phyloP scores from a whole-genome alignment of 805 yeast species.

The Metschnikowia hibisci region DNA sequence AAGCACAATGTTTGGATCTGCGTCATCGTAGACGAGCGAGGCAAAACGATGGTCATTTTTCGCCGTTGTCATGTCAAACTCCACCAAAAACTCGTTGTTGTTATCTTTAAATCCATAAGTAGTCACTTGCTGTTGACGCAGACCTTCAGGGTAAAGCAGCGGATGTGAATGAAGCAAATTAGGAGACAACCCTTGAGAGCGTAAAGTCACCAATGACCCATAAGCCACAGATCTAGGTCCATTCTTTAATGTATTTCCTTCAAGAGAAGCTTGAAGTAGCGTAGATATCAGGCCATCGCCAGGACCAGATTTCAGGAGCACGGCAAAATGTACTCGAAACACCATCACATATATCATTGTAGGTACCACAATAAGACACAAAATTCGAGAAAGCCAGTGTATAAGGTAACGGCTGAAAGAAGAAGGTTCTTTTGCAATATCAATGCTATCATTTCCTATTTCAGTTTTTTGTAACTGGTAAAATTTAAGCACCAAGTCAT shows the following conservation, averaged over 20 bases:
- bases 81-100: constrained; percentile 18
- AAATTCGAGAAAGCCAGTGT: constrained; percentile 73
- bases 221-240: constrained; percentile 66
- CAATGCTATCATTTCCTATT: no score
- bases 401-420: constrained; percentile 31
- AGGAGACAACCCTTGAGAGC: constrained; percentile 69
- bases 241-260: constrained; percentile 56
- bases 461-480: constrained; percentile 26
- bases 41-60: constrained; percentile 25
- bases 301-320: constrained; percentile 78
- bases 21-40: constrained; percentile 24
- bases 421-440: background rate
- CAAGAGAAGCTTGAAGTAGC: constrained; percentile 81
- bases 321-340: constrained; percentile 77
- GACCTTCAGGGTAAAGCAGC: constrained; percentile 85
- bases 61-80: constrained; percentile 42
- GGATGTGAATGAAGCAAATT: constrained; percentile 84
- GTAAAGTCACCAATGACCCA: constrained; percentile 60
- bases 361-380: constrained; percentile 69
- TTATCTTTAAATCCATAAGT: constrained; percentile 78
- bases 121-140: constrained; percentile 91
- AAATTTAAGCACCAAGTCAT: constrained; percentile 48
- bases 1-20: constrained; percentile 19
- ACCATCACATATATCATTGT: constrained; percentile 60
- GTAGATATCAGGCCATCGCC: constrained; percentile 93